Evolutionary conservation across 129 eudicot genomes (phyloP).

Genomic region (Rutidosis leptorrhynchoides): DNA sequence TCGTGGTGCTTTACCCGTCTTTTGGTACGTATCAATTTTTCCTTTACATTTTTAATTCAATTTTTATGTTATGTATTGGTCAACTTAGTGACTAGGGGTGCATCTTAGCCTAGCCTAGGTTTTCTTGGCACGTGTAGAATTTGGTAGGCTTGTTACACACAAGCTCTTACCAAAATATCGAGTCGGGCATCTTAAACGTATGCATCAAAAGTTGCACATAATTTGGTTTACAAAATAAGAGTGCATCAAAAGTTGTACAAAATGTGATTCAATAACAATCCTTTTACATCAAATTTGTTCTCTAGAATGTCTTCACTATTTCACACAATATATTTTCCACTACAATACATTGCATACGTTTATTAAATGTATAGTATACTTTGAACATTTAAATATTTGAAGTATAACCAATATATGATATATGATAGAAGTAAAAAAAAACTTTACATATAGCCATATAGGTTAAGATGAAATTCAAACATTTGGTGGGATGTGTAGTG

Average conservation of each 20-base stretch:
- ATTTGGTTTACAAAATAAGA: not conserved
- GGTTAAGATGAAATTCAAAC: not conserved
- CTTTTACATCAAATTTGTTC: not conserved
- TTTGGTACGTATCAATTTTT: slow-evolving; percentile 45
- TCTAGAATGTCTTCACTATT: too few relatives aligned
- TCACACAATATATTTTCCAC: too few relatives aligned
- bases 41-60: not conserved
- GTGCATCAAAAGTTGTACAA: not conserved
- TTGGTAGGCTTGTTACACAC: not conserved
- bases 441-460: too few relatives aligned
- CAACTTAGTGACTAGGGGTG: not conserved
- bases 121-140: not conserved
- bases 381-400: too few relatives aligned
- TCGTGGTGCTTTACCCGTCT: slow-evolving; percentile 93
- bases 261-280: too few relatives aligned
- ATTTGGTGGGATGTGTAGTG: not conserved
- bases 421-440: too few relatives aligned
- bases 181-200: not conserved
- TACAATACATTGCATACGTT: not conserved
- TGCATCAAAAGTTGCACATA: not conserved
- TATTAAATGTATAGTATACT: too few relatives aligned
- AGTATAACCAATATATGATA: too few relatives aligned
- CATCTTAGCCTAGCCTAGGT: not conserved
- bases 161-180: not conserved
- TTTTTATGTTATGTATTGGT: not conserved